Conservation (phyloP, 306 rosid genomes). For the Vicia villosa region DNA sequence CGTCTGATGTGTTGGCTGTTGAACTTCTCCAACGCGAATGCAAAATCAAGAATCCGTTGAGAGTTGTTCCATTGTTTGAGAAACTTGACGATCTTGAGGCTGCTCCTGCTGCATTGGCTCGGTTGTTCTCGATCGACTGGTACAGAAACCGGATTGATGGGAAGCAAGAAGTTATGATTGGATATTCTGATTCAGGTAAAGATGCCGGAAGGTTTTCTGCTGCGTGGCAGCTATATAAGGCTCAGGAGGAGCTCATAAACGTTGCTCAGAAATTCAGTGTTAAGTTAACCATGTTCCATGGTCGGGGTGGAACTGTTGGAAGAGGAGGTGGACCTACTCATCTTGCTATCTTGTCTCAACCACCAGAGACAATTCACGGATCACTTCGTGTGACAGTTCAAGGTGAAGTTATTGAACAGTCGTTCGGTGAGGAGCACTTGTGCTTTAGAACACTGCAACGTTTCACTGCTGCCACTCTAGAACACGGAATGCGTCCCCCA, state of each 20-base stretch:
- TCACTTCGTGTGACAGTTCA: slow-evolving; percentile 97
- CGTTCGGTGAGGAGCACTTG: slow-evolving; percentile 92
- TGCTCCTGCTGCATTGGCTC: slow-evolving; percentile 93
- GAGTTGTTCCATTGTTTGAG: slow-evolving; percentile 96
- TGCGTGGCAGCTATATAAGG: slow-evolving; percentile 96
- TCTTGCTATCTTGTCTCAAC: slow-evolving; percentile 97
- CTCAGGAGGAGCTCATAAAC: slow-evolving; percentile 91
- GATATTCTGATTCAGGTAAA: slow-evolving; percentile 96
- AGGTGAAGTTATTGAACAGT: slow-evolving; percentile 96
- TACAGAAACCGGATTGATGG: slow-evolving; percentile 75
- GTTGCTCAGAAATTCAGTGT: slow-evolving; percentile 85
- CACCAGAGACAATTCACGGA: slow-evolving; percentile 93
- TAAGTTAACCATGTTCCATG: slow-evolving; percentile 97
- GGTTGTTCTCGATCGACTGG: slow-evolving; percentile 88
- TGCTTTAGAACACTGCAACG: slow-evolving; percentile 96
- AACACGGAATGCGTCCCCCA: slow-evolving; percentile 85
- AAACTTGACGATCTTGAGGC: slow-evolving; percentile 92
- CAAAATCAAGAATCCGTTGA: slow-evolving; percentile 68
- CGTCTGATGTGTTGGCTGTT: slow-evolving; percentile 95
- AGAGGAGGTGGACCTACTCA: slow-evolving; percentile 99
- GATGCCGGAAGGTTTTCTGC: slow-evolving; percentile 98
- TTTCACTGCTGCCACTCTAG: slow-evolving; percentile 90
- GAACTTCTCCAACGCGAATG: slow-evolving; percentile 94
- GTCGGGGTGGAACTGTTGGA: slow-evolving; percentile 99
- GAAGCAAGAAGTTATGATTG: slow-evolving; percentile 99